Evolutionary conservation across 805 yeast genomes (phyloP), one percentile per base, ranked within the genome.

Genomic region (Lipomyces yamadae): DNA sequence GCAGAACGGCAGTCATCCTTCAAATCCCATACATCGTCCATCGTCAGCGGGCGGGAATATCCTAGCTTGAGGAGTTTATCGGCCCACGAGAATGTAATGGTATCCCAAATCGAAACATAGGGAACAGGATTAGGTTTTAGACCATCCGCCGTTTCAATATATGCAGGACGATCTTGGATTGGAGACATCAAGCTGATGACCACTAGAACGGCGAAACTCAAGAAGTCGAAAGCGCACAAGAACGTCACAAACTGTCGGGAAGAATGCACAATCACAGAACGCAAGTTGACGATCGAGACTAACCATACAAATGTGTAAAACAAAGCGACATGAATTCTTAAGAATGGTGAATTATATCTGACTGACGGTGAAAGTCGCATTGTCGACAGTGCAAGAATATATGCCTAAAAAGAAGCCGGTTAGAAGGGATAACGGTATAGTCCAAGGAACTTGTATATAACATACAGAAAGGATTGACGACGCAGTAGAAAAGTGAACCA

Each of bases 21-120:
- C 70, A 94, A 82, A 52, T 95, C 96, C 97, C 97, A 91, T 59
- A 95, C 87, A 68, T 92, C 95, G 4, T 81, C 81, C 73, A 81
- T 77, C 32, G 82, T 79, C 72, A 95, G 79, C 0, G 89, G 81
- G 2, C 77, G 75, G 65, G 81, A 79, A 75, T 85, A 88, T 2
- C 97, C 90, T 50, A 80, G 75, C 83, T 87, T 83, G 39, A 92
- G 82, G 82, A 93, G 81, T 10, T 82, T 79, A 74, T 90, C 87
- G 48, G 92, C 79, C 96, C 97, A 95, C 34, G 88, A 80, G 81
- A 90, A 95, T 1, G 91, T 81, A 65, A 87, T 78, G 64, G 88
- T 84, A 3, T 85, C 76, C 69, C 90, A 82, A 57, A 94, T 76
- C 33, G 89, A 82, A 5, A 92, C 79, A 5, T 81, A 80, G 37